Evolutionary conservation across 139 green algal genomes (phyloP).

Genomic region (Haematococcus sp.): DNA sequence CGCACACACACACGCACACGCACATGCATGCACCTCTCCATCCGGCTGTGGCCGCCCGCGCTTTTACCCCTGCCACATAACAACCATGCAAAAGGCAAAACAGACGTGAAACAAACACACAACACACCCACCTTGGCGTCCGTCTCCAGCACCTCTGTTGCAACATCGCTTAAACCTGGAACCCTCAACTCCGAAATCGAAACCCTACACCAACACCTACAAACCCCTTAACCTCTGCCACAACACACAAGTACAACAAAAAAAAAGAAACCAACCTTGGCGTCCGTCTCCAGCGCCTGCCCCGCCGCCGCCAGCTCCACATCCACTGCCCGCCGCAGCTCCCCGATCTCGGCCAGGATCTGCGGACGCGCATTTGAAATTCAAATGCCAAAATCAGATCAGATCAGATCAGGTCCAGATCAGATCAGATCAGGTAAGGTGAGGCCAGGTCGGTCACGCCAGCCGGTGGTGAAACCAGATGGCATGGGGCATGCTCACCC

Average conservation of each 20-base stretch:
- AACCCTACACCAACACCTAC: no score
- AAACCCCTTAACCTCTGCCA: no score
- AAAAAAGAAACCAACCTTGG: slow-evolving; percentile 26
- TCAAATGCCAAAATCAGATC: not conserved
- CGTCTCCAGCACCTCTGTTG: slow-evolving; percentile 42
- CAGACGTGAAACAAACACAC: no score
- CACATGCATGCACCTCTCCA: not conserved
- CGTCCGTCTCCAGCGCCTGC: slow-evolving; percentile 47
- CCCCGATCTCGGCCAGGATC: slow-evolving; percentile 61
- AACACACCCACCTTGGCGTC: slow-evolving; percentile 39
- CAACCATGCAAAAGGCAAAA: no score
- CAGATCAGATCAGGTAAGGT: no score
- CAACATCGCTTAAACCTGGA: no score
- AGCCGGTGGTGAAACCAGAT: no score
- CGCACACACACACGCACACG: slow-evolving; percentile 5
- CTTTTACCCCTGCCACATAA: no score
- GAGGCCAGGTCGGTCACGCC: no score
- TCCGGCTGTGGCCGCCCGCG: no score
- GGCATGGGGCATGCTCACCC: not conserved
- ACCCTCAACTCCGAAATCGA: no score
- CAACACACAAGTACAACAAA: no score
- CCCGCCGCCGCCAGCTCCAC: slow-evolving; percentile 53
- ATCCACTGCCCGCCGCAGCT: slow-evolving; percentile 67
- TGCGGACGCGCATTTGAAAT: slow-evolving; percentile 3
- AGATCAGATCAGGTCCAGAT: not conserved